Evolutionary conservation across 495 filamentous ascomycete genomes (phyloP).

Genomic region (Hypoxylon fragiforme): DNA sequence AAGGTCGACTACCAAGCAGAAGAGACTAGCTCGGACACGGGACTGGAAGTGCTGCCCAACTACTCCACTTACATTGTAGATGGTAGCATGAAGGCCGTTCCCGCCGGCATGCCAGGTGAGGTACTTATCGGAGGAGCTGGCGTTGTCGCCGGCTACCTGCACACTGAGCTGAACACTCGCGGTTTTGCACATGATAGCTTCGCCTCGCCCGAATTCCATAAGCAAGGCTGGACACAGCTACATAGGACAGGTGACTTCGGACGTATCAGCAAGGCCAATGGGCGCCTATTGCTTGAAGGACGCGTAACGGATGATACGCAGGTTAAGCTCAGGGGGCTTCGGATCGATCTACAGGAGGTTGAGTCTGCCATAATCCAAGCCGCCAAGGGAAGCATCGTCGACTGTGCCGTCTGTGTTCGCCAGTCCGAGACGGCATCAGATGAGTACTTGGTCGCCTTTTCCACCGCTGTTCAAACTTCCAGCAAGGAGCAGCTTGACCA

Average conservation of each 20-base stretch:
- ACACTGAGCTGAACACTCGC: background rate
- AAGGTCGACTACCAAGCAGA: background rate
- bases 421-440: slow-evolving; percentile 22
- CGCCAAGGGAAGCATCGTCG: slow-evolving; percentile 8
- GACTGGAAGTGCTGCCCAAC: background rate
- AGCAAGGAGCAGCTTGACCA: background rate
- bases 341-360: slow-evolving; percentile 50
- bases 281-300: slow-evolving; percentile 38
- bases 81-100: background rate
- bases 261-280: slow-evolving; percentile 38
- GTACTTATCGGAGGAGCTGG: background rate
- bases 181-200: too few species aligned
- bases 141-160: background rate
- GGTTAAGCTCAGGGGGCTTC: slow-evolving; percentile 44
- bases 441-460: slow-evolving; percentile 13
- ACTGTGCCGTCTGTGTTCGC: slow-evolving; percentile 12
- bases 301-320: slow-evolving; percentile 49
- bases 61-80: background rate
- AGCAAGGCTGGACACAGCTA: slow-evolving; percentile 22
- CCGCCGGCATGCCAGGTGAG: background rate
- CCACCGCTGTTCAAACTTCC: slow-evolving; percentile 7
- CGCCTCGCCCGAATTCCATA: too few species aligned
- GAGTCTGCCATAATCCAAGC: slow-evolving; percentile 36
- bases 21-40: too few species aligned
- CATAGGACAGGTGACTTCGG: slow-evolving; percentile 51